phyloP scores from a whole-genome alignment of 148 eudicot genomes.

The Rhododendron molle region DNA sequence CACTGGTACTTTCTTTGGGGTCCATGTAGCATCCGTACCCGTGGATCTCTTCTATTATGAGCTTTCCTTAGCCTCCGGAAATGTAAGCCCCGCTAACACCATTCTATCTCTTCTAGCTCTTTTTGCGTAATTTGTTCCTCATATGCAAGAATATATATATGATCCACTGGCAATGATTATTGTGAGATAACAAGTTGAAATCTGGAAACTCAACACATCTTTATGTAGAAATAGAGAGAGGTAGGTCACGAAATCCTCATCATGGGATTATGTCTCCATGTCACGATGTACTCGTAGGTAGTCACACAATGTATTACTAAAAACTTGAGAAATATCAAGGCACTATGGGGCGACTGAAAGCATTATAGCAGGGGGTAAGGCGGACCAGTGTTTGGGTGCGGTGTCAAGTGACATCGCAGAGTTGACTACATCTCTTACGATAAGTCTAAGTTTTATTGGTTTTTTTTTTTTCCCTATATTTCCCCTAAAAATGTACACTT shows the following conservation, averaged over 20 bases:
- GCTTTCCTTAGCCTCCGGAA: constrained; percentile 57
- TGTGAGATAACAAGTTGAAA: not conserved
- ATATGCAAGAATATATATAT: too few species aligned
- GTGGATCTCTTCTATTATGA: constrained; percentile 46
- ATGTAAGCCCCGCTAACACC: constrained; percentile 31
- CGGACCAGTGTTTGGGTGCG: not conserved
- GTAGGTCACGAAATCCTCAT: not conserved
- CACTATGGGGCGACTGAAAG: not conserved
- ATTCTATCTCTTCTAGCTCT: not conserved
- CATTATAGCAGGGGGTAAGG: not conserved
- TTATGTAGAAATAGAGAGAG: not conserved
- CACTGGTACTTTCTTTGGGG: constrained; percentile 82
- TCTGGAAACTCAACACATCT: not conserved
- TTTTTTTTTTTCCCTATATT: not conserved
- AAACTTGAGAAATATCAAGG: not conserved
- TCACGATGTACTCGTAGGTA: not conserved
- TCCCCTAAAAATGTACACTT: not conserved
- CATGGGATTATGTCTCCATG: not conserved
- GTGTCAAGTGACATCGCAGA: not conserved
- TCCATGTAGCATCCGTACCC: constrained; percentile 73
- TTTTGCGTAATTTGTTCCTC: not conserved
- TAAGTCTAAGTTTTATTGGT: not conserved
- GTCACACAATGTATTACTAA: not conserved
- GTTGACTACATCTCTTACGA: not conserved
- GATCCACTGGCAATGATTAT: not conserved